Evolutionary conservation across 805 yeast species (phyloP).

Genomic region (Danielia oregonensis): DNA sequence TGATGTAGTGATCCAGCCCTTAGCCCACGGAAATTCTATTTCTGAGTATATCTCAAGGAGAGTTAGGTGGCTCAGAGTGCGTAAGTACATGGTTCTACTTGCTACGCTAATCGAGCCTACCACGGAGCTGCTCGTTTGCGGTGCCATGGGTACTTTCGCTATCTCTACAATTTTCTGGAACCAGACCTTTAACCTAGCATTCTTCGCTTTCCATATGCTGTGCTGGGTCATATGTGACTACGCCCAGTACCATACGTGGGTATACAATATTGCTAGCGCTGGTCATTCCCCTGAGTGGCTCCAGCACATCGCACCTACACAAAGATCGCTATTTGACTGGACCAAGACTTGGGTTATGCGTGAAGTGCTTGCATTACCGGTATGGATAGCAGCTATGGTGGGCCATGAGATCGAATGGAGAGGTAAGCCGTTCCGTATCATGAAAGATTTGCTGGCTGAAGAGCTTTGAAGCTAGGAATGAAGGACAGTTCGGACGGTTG

Average conservation of each 20-base stretch:
- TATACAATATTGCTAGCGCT: slow-evolving; percentile 18
- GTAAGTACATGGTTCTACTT: slow-evolving; percentile 81
- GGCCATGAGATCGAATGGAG: slow-evolving; percentile 81
- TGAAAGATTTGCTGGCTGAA: slow-evolving; percentile 74
- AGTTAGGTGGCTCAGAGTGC: slow-evolving; percentile 79
- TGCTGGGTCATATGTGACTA: slow-evolving; percentile 68
- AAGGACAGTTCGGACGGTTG: no score
- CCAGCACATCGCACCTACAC: slow-evolving; percentile 14
- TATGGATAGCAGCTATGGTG: slow-evolving; percentile 76
- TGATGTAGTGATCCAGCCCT: slow-evolving; percentile 77
- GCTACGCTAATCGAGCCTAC: slow-evolving; percentile 87
- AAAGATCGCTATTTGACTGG: slow-evolving; percentile 24
- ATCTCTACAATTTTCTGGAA: slow-evolving; percentile 40
- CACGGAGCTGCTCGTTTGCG: slow-evolving; percentile 72
- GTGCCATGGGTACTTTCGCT: slow-evolving; percentile 61
- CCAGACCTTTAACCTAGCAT: slow-evolving; percentile 25
- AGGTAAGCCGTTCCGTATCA: slow-evolving; percentile 69
- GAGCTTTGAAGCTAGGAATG: no score
- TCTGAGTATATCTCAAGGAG: slow-evolving; percentile 63
- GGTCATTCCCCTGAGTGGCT: slow-evolving; percentile 10
- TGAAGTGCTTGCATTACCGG: slow-evolving; percentile 74
- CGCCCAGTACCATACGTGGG: slow-evolving; percentile 49
- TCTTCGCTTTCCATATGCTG: slow-evolving; percentile 50
- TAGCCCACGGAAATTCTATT: slow-evolving; percentile 38
- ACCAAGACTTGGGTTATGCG: slow-evolving; percentile 56